Evolutionary conservation across 2,329 filamentous ascomycete genomes (phyloP), one percentile per base, ranked within the genome.

Genomic region (Fusarium fracticaudum): DNA sequence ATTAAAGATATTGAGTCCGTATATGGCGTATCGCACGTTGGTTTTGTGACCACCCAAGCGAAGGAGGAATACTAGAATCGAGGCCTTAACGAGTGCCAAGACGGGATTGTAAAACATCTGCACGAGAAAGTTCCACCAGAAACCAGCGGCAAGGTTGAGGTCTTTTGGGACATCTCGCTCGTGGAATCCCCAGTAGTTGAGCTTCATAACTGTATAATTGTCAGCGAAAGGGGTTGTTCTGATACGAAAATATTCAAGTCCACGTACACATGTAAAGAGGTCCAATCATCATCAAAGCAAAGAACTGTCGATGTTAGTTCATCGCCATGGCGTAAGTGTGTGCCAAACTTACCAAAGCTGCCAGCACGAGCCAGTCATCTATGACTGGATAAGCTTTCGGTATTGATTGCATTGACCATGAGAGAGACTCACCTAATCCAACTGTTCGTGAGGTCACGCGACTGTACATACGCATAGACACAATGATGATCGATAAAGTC

Each of bases 71-170:
- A 86, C 71, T 17, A 86, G 79, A 33, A 86, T 79, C 4, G 85
- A 86, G 17, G 81, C 80, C 69, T 86, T 86, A 63, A 86, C 84
- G 17, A 86, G 78, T 31, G 84, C 83, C 5, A 87, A 73, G 31
- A 86, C 82, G 2, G 85, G 85, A 47, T 85, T 86, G 76, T 86
- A 86, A 5, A 84, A 77, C 45, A 85, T 76, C 31, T 86, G 81
- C 37, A 82, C 81, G 17, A 83, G 72, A 43, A 83, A 86, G 75
- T 82, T 83, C 79, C 79, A 84, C 74, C 79, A 76, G 41, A 76
- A 73, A 3, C 75, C 78, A 9, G 76, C 59, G 2, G 40, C 61
- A 15, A 76, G 62, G 14, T 77, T 53, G 15, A 71, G 68, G 9
- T 77, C 73, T 20, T 76, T 65, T 2, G 76, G 78, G 9, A 79